Evolutionary conservation across 805 yeast species (phyloP).

Genomic region (Metschnikowia peoriensis): DNA sequence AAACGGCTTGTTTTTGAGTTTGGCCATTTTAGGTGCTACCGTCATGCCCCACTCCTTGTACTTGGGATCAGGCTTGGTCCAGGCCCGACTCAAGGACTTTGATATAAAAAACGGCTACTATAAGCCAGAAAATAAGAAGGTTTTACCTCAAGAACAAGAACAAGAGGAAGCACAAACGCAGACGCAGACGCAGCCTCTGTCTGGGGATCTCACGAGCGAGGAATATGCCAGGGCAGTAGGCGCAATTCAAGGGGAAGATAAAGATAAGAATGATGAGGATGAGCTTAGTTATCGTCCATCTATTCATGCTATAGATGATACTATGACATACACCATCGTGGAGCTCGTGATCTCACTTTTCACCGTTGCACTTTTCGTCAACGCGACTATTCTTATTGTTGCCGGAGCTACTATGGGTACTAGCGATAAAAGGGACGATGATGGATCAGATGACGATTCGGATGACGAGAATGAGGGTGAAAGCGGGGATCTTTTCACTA

Average conservation of each 20-base stretch:
- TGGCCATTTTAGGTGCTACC: conserved; percentile 90
- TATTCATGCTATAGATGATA: conserved; percentile 72
- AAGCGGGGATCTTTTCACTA: conserved; percentile 76
- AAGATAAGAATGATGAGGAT: conserved; percentile 21
- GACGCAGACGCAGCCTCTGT: not conserved
- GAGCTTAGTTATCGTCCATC: conserved; percentile 64
- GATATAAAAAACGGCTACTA: conserved; percentile 66
- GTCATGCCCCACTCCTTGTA: conserved; percentile 93
- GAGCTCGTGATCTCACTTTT: conserved; percentile 81
- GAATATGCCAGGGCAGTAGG: conserved; percentile 13
- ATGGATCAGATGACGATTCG: conserved; percentile 18
- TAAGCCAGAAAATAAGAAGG: conserved; percentile 19
- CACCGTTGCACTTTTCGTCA: conserved; percentile 89
- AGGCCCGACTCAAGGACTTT: conserved; percentile 74
- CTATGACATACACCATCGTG: conserved; percentile 76
- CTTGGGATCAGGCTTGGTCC: conserved; percentile 84
- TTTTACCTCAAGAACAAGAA: not conserved
- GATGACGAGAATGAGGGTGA: conserved; percentile 33
- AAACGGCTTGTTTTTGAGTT: conserved; percentile 67
- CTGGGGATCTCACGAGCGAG: conserved; percentile 8
- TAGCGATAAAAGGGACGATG: conserved; percentile 17
- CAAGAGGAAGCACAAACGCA: no score
- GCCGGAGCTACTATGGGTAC: conserved; percentile 80
- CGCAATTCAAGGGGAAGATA: not conserved
- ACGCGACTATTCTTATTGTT: conserved; percentile 84